These are phyloP conservation scores for Chrysanthemum lavandulifolium DNA, from an alignment of 129 eudicot species.

Conservation along the genomic window DNA sequence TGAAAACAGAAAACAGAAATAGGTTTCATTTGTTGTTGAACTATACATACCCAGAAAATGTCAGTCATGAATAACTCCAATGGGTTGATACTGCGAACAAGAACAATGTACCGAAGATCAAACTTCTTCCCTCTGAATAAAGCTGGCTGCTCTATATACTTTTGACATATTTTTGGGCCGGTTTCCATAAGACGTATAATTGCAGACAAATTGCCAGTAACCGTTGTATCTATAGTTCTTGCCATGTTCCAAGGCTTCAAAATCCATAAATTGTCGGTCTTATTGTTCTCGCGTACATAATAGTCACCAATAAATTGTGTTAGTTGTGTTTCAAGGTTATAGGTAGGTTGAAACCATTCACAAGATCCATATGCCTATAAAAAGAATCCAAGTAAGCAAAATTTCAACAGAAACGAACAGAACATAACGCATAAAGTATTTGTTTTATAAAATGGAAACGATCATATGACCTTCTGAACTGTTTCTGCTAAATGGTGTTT, in stretches of 20 bases:
- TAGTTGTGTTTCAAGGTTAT: conserved; percentile 86
- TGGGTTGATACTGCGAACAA: conserved; percentile 78
- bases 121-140: conserved; percentile 83
- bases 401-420: neutral
- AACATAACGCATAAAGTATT: neutral
- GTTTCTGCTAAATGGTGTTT: conserved; percentile 97
- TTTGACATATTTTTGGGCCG: conserved; percentile 97
- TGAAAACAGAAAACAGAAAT: neutral
- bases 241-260: conserved; percentile 99
- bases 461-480: conserved; percentile 60
- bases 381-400: conserved; percentile 16
- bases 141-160: conserved; percentile 90
- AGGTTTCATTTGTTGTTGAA: neutral
- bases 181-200: conserved; percentile 97
- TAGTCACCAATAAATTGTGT: conserved; percentile 82
- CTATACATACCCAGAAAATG: conserved; percentile 73
- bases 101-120: conserved; percentile 89
- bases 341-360: conserved; percentile 89
- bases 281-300: conserved; percentile 61
- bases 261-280: conserved; percentile 78
- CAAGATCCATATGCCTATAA: conserved; percentile 81
- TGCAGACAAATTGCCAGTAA: conserved; percentile 78
- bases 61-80: conserved; percentile 77
- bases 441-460: neutral
- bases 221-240: conserved; percentile 89